Evolutionary conservation across 108 stramenopile genomes (phyloP), one percentile per base, ranked within the genome.

Genomic region (Epithemia pelagica): DNA sequence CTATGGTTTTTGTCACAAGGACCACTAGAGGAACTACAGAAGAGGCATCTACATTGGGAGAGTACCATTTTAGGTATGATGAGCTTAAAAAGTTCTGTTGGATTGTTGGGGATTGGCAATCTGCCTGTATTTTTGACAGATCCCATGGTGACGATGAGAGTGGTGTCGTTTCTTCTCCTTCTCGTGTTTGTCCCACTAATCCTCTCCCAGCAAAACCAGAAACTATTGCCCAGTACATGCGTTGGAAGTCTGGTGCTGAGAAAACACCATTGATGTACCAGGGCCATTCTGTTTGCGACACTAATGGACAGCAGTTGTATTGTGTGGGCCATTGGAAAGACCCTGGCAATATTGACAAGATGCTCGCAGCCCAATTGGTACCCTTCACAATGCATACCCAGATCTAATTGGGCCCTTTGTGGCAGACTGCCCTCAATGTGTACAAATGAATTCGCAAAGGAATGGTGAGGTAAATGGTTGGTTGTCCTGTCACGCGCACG

Each of bases 181-280:
- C n/a, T n/a, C n/a, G n/a, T n/a, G n/a, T n/a, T n/a, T n/a, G n/a
- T n/a, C n/a, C n/a, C n/a, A n/a, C n/a, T n/a, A n/a, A n/a, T n/a
- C n/a, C n/a, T 26, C 55, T 56, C 26, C 55, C 55, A 15, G 55
- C 55, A 2, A 2, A 8, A 60, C 59, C 59, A 1, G 59, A 60
- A 28, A 60, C 59, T 5, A 60, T 60, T 27, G 21, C 28, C 30
- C 24, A 30, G 1, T 60, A 60, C 59, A 21, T 28, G 28, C 27
- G 30, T 19, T 60, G 59, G 59, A 60, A 60, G 28, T 10, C 10
- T 46, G 37, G 37, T 10, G 2, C 24, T 1, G 30, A 27, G 27
- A 20, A 27, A 27, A 1, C 27, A 30, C 59, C 1, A 15, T 15
- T 46, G 37, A 5, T 5, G 5, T 46, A 10, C 15, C 5, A 46